Percentiles rank a stretch among this genome's conserved stretches.
phyloP scores from a whole-genome alignment of 192 early-diverging fungal species.

The Allomyces macrogynus region DNA sequence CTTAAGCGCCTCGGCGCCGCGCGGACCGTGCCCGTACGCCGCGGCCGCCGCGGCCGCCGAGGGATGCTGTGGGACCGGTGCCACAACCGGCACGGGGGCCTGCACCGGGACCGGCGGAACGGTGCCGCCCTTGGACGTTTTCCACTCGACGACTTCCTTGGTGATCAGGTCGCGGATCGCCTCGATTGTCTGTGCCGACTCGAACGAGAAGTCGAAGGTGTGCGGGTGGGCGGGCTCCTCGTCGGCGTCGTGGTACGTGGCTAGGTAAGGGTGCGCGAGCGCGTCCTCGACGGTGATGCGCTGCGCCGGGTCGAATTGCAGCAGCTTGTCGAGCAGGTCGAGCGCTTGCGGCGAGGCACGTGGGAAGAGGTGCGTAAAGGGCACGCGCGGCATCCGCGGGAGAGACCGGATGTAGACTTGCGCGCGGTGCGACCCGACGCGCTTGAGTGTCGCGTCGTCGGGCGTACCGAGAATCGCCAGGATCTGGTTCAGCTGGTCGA shows the following conservation, averaged over 20 bases:
- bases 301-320: constrained; percentile 79
- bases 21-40: constrained; percentile 6
- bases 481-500: constrained; percentile 98
- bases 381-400: constrained; percentile 70
- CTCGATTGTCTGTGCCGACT: constrained; percentile 45
- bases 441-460: constrained; percentile 63
- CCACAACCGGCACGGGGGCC: constrained; percentile 6
- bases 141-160: constrained; percentile 60
- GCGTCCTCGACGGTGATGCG: constrained; percentile 87
- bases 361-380: constrained; percentile 71
- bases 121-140: constrained; percentile 31
- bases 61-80: not conserved
- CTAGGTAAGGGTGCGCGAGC: constrained; percentile 78
- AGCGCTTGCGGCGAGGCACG: constrained; percentile 61
- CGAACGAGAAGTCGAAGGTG: constrained; percentile 69
- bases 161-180: constrained; percentile 68
- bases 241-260: constrained; percentile 73
- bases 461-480: constrained; percentile 85
- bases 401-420: constrained; percentile 87
- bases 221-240: constrained; percentile 52
- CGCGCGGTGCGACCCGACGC: constrained; percentile 86
- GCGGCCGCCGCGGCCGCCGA: not conserved
- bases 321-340: constrained; percentile 65
- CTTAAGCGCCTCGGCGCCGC: not conserved
- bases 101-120: constrained; percentile 7